Evolutionary conservation across 2,329 filamentous ascomycete genomes (phyloP).

Genomic region (Hypoxylon sp.): DNA sequence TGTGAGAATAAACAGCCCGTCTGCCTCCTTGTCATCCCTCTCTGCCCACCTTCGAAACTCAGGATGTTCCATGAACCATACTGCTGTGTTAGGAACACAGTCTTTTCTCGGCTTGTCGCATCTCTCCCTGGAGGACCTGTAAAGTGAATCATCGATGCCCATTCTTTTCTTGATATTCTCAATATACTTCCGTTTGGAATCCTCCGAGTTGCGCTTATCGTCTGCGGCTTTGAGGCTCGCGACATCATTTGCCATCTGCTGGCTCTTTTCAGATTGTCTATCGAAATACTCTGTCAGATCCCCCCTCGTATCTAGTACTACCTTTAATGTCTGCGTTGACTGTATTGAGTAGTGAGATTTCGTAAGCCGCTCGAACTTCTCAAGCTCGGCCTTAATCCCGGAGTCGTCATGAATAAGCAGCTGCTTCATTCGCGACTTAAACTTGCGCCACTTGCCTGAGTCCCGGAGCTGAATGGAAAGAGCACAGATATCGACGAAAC

Average conservation of each 20-base stretch:
- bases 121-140: conserved; percentile 15
- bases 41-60: conserved; percentile 19
- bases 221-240: conserved; percentile 20
- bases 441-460: conserved; percentile 17
- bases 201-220: conserved; percentile 19
- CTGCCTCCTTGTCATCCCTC: conserved; percentile 1
- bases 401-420: conserved; percentile 17
- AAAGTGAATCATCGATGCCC: conserved; percentile 11
- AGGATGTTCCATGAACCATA: conserved; percentile 19
- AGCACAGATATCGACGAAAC: conserved; percentile 32
- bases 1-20: conserved; percentile 14
- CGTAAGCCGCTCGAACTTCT: conserved; percentile 15
- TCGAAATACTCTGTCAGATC: conserved; percentile 10
- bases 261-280: conserved; percentile 12
- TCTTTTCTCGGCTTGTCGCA: conserved; percentile 22
- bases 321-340: conserved; percentile 19
- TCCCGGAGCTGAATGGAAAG: conserved; percentile 24
- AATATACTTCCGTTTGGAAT: conserved; percentile 11
- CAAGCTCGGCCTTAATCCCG: conserved; percentile 11
- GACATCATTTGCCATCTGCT: conserved; percentile 18
- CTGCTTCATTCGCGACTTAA: conserved; percentile 22
- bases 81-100: conserved; percentile 8
- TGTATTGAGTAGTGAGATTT: conserved; percentile 20
- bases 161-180: conserved; percentile 24
- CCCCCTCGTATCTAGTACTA: conserved; percentile 12